A percentile compares a stretch with the other conserved stretches of the same genome.
Conservation (phyloP, 2,329 filamentous ascomycete genomes). For the Aspergillus piperis region DNA sequence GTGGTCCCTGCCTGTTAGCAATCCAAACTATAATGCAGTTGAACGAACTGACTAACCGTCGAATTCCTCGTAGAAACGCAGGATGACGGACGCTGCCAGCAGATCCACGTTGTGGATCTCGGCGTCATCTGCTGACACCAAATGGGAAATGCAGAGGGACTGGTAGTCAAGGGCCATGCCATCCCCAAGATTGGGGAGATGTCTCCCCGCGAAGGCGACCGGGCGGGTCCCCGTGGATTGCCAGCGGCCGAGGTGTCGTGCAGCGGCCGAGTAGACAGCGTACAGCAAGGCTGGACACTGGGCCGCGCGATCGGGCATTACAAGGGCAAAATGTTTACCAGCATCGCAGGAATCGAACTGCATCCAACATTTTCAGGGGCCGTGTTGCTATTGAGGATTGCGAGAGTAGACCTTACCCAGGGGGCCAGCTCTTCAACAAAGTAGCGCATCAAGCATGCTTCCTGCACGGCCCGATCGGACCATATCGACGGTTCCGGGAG, state of each 20-base stretch:
- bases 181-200: constrained; percentile 27
- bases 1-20: neutral
- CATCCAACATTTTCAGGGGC: neutral
- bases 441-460: constrained; percentile 19
- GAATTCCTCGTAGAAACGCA: constrained; percentile 49
- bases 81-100: constrained; percentile 44
- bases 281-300: constrained; percentile 40
- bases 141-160: constrained; percentile 40
- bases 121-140: constrained; percentile 28
- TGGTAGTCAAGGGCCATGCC: constrained; percentile 43
- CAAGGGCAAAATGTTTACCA: constrained; percentile 38
- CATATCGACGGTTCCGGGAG: neutral
- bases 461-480: neutral
- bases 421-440: constrained; percentile 25
- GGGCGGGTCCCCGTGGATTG: constrained; percentile 14
- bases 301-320: constrained; percentile 41
- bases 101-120: constrained; percentile 23
- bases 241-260: constrained; percentile 33
- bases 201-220: constrained; percentile 11
- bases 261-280: constrained; percentile 37
- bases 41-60: constrained; percentile 20
- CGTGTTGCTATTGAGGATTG: neutral
- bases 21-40: neutral
- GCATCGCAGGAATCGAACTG: constrained; percentile 44
- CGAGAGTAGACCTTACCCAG: constrained; percentile 17